Conservation (phyloP, 345 rosid species). For the Hirschfeldia incana region DNA sequence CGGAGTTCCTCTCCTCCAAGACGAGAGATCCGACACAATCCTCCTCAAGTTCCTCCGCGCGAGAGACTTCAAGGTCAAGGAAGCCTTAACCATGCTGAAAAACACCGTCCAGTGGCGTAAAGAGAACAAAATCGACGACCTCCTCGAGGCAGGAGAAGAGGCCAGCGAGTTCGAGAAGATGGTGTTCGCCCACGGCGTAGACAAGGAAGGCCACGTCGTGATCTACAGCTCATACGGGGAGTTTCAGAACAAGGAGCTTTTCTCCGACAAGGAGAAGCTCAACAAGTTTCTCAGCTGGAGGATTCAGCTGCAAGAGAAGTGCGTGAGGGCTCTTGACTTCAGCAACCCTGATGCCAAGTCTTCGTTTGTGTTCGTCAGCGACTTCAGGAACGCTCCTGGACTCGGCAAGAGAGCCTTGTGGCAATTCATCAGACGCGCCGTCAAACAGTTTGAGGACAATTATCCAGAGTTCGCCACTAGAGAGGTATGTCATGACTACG, state of each 20-base stretch:
- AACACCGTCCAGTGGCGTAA: constrained; percentile 77
- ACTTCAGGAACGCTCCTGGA: constrained; percentile 77
- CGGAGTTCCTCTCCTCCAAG: constrained; percentile 77
- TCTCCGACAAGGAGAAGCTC: constrained; percentile 72
- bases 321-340: constrained; percentile 74
- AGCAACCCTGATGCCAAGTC: constrained; percentile 56
- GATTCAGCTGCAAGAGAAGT: constrained; percentile 78
- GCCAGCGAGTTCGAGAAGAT: constrained; percentile 62
- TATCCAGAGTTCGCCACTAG: constrained; percentile 65
- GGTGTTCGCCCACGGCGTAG: constrained; percentile 76
- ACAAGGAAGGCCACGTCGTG: constrained; percentile 80
- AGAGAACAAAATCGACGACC: constrained; percentile 62
- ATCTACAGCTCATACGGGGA: constrained; percentile 82
- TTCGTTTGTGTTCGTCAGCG: constrained; percentile 72
- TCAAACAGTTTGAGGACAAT: constrained; percentile 65
- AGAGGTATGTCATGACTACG: constrained; percentile 46
- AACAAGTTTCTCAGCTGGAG: constrained; percentile 76
- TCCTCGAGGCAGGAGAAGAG: constrained; percentile 54
- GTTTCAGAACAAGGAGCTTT: constrained; percentile 71
- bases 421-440: constrained; percentile 65
- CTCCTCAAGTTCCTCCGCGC: constrained; percentile 83
- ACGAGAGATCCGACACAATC: constrained; percentile 76
- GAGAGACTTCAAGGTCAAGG: constrained; percentile 80
- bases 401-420: constrained; percentile 65
- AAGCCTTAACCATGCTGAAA: constrained; percentile 74